A percentile compares a stretch with the other conserved stretches of the same genome.
These are phyloP conservation scores for Choanephora cucurbitarum DNA, from an alignment of 371 early-diverging fungal genomes.

Conservation along the genomic window DNA sequence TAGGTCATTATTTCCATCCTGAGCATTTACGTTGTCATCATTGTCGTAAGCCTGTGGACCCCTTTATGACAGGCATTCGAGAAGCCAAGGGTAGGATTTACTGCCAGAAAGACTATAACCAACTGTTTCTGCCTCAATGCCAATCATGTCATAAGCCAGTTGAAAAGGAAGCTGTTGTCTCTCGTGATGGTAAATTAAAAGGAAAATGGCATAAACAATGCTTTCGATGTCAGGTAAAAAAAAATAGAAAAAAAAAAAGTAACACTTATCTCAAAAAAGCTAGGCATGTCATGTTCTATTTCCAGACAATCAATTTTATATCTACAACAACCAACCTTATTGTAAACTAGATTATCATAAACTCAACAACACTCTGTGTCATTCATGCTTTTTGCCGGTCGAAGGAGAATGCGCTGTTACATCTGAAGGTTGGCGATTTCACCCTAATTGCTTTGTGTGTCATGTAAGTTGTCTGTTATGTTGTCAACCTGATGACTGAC, in stretches of 20 bases:
- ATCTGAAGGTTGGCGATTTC: conserved; percentile 59
- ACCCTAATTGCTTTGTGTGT: conserved; percentile 43
- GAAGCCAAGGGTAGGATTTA: conserved; percentile 64
- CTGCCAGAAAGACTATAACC: conserved; percentile 69
- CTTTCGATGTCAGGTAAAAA: conserved; percentile 35
- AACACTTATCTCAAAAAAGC: conserved; percentile 30
- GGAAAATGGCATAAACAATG: conserved; percentile 68
- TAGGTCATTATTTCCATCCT: conserved; percentile 59
- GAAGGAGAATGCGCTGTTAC: conserved; percentile 86
- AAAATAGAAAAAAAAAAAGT: conserved; percentile 13
- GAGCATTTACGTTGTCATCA: conserved; percentile 60
- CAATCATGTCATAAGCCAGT: conserved; percentile 63
- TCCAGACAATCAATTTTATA: conserved; percentile 84
- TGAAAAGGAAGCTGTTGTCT: conserved; percentile 68
- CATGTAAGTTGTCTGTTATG: conserved; percentile 30
- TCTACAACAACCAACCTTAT: conserved; percentile 74
- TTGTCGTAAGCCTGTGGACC: conserved; percentile 60
- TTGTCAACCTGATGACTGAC: too few relatives aligned
- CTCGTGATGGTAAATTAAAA: conserved; percentile 69
- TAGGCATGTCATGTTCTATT: conserved; percentile 53
- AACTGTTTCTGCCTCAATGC: conserved; percentile 63
- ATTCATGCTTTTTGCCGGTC: conserved; percentile 73
- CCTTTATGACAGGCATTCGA: conserved; percentile 68
- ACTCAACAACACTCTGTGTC: conserved; percentile 77
- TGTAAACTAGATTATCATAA: conserved; percentile 82